Percentiles rank a stretch among this genome's conserved stretches.
These are phyloP conservation scores for Olyra latifolia DNA, from an alignment of 176 grass and related monocot species.

Conservation along the genomic window DNA sequence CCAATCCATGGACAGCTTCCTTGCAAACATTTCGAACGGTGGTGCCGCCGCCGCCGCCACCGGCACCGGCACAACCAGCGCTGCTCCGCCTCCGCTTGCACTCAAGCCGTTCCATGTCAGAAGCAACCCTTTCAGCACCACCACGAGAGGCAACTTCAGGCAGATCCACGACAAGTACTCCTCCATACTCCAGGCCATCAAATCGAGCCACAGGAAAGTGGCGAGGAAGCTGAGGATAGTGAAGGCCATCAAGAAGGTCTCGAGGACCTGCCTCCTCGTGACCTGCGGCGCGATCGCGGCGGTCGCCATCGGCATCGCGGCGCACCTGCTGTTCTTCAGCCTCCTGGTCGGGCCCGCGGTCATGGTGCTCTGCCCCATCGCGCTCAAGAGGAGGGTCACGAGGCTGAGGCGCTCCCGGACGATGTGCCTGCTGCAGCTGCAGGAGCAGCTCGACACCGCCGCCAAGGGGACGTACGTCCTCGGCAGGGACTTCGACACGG, in stretches of 20 bases:
- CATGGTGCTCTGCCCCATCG: slow-evolving; percentile 20
- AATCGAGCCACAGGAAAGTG: slow-evolving; percentile 37
- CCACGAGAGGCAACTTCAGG: slow-evolving; percentile 39
- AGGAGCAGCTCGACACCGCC: slow-evolving; percentile 44
- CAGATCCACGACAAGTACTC: slow-evolving; percentile 49
- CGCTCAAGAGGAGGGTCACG: not conserved
- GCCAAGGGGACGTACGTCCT: slow-evolving; percentile 57
- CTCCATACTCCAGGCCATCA: slow-evolving; percentile 27
- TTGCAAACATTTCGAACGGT: slow-evolving; percentile 24
- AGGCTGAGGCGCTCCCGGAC: not conserved
- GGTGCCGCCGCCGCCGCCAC: not conserved
- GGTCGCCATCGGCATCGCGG: not conserved
- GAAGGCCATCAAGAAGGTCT: slow-evolving; percentile 27
- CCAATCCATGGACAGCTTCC: slow-evolving; percentile 48
- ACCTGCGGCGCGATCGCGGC: not conserved
- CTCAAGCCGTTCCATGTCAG: slow-evolving; percentile 7
- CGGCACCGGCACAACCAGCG: no score
- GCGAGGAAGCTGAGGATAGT: slow-evolving; percentile 27
- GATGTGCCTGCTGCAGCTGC: slow-evolving; percentile 1
- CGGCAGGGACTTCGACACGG: slow-evolving; percentile 44
- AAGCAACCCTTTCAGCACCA: slow-evolving; percentile 43
- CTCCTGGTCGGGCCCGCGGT: slow-evolving; percentile 36
- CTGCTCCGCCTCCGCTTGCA: no score
- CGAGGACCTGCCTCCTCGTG: slow-evolving; percentile 1
- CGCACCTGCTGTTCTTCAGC: slow-evolving; percentile 31